Conservation (phyloP, 2,329 filamentous ascomycete species). For the Chaetomiaceae sp. region DNA sequence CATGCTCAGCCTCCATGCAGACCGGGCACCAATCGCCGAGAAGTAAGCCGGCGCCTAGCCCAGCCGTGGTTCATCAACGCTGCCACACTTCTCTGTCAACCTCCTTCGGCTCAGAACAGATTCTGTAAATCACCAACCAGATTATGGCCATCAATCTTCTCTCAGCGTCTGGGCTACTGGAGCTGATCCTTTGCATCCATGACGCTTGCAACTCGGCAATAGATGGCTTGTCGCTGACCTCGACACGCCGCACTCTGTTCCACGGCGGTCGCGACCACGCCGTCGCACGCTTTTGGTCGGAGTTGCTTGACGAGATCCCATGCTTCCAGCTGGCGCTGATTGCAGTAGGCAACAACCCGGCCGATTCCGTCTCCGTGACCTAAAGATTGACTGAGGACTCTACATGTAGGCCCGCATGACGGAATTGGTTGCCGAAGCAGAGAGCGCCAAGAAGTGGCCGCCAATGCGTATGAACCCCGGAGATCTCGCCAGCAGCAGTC, state of each 20-base stretch:
- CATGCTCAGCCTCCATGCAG: too few relatives aligned
- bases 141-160: too few relatives aligned
- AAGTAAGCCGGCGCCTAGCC: too few relatives aligned
- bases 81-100: too few relatives aligned
- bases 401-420: slow-evolving; percentile 8
- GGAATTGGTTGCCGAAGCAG: slow-evolving; percentile 2
- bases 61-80: too few relatives aligned
- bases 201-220: not conserved
- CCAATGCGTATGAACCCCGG: slow-evolving; percentile 2
- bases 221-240: not conserved
- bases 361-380: too few relatives aligned
- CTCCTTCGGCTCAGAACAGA: too few relatives aligned
- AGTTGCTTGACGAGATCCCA: slow-evolving; percentile 5
- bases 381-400: too few relatives aligned
- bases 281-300: not conserved
- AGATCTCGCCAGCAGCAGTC: not conserved
- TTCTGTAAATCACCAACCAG: too few relatives aligned
- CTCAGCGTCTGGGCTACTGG: not conserved
- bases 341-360: not conserved
- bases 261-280: not conserved
- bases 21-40: too few relatives aligned
- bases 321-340: not conserved
- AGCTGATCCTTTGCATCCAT: not conserved
- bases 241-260: not conserved
- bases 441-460: not conserved